Evolutionary conservation across 2,329 filamentous ascomycete genomes (phyloP), one percentile per base, ranked within the genome.

Genomic region (Truncatella angustata): DNA sequence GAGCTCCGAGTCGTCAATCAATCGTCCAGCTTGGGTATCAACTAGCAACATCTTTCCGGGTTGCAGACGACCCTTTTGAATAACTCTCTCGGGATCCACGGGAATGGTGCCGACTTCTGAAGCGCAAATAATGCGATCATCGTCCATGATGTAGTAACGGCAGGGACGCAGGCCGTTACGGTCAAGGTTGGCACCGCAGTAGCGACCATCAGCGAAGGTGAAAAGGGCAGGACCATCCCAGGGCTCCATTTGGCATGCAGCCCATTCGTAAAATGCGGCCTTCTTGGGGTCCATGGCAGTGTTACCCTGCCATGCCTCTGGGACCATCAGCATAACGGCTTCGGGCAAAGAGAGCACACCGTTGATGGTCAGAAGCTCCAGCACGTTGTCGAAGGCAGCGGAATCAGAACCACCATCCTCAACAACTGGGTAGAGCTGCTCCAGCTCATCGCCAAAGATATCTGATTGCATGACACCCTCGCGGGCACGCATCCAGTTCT

Each of bases 401-500:
- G 93, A 97, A 71, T 97, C 93, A 50, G 93, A 97, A 57, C 93
- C 93, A 62, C 93, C 93, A 66, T 97, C 92, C 73, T 97, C 93
- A 50, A 97, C 91, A 62, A 97, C 91, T 21, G 93, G 93, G 70
- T 96, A 97, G 52, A 97, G 83, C 63, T 80, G 75, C 72, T 97
- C 91, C 14, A 97, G 85, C 65, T 97, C 92, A 24, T 96, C 91
- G 57, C 90, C 91, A 68, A 97, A 97, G 50, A 96, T 79, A 59
- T 92, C 86, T 2, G 93, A 97, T 68, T 91, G 89, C 82, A 97
- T 89, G 58, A 96, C 86, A 72, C 93, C 93, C 75, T 97, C 93
- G 66, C 93, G 87, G 56, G 93, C 93, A 62, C 92, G 88, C 93
- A 97, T 97, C 93, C 93, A 97, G 75, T 97, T 97, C 81, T 97